phyloP scores from a whole-genome alignment of 257 asterid species.

The Solanum chaucha region DNA sequence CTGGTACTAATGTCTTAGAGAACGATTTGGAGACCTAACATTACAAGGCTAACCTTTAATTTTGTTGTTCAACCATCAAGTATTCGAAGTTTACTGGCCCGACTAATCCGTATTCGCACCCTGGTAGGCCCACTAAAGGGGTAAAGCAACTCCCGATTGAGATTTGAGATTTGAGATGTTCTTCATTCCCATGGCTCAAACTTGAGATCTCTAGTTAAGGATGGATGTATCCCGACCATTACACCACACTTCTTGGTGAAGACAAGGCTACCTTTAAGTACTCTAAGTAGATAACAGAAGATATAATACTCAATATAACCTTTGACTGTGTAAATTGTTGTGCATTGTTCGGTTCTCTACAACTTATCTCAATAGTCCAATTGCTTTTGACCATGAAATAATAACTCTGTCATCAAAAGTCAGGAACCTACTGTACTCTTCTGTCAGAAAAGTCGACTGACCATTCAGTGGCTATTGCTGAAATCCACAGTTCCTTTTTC shows the following conservation, averaged over 20 bases:
- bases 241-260: not conserved
- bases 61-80: not conserved
- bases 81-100: not conserved
- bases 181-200: not conserved
- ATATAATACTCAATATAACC: no score
- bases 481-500: no score
- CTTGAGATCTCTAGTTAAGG: not conserved
- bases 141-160: not conserved
- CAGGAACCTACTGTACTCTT: no score
- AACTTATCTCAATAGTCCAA: no score
- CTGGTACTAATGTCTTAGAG: not conserved
- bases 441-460: no score
- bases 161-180: not conserved
- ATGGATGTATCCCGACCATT: not conserved
- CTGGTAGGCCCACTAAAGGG: not conserved
- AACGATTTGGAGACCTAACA: not conserved
- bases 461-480: no score
- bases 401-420: no score
- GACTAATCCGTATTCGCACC: not conserved
- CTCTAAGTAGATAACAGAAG: no score
- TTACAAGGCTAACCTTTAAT: not conserved
- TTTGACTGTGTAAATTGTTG: no score
- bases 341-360: no score
- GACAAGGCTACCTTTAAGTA: not conserved
- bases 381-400: no score